phyloP scores from a whole-genome alignment of 2,329 filamentous ascomycete species.

The Talaromyces atroroseus region DNA sequence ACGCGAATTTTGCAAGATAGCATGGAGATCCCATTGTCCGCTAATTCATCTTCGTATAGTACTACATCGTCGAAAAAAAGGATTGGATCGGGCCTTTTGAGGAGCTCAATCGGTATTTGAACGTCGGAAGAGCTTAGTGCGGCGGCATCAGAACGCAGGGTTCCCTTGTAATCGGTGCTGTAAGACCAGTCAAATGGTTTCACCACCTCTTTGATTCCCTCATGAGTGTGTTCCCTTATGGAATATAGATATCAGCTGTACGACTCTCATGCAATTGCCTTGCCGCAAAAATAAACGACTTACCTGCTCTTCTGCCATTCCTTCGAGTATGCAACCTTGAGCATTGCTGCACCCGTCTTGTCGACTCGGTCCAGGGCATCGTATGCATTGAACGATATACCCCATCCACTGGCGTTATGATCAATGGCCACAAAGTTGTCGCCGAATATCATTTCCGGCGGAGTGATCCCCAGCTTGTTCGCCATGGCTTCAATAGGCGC shows the following conservation, averaged over 20 bases:
- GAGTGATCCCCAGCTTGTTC: constrained; percentile 70
- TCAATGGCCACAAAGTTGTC: constrained; percentile 78
- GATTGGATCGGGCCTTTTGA: constrained; percentile 87
- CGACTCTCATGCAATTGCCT: not conserved
- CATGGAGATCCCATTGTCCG: constrained; percentile 92
- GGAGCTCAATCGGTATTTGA: constrained; percentile 74
- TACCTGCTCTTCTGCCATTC: constrained; percentile 73
- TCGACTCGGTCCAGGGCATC: constrained; percentile 87
- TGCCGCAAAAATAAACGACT: not conserved
- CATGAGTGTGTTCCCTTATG: constrained; percentile 67
- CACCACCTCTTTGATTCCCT: constrained; percentile 86
- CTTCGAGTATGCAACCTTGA: constrained; percentile 86
- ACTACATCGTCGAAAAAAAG: constrained; percentile 95
- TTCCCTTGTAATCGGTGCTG: constrained; percentile 79
- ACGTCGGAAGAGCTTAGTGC: constrained; percentile 43
- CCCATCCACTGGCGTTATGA: constrained; percentile 71
- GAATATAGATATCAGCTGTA: not conserved
- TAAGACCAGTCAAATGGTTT: constrained; percentile 99
- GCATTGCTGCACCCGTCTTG: constrained; percentile 85
- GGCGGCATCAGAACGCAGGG: constrained; percentile 41
- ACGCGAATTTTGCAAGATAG: constrained; percentile 87
- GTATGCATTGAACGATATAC: constrained; percentile 73
- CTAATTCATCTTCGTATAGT: constrained; percentile 94
- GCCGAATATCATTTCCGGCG: constrained; percentile 99
- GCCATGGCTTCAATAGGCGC: constrained; percentile 84